A percentile compares a stretch with the other conserved stretches of the same genome.
Conservation (phyloP, 1,139 yeast genomes). For the Geotrichum bryndzae region DNA sequence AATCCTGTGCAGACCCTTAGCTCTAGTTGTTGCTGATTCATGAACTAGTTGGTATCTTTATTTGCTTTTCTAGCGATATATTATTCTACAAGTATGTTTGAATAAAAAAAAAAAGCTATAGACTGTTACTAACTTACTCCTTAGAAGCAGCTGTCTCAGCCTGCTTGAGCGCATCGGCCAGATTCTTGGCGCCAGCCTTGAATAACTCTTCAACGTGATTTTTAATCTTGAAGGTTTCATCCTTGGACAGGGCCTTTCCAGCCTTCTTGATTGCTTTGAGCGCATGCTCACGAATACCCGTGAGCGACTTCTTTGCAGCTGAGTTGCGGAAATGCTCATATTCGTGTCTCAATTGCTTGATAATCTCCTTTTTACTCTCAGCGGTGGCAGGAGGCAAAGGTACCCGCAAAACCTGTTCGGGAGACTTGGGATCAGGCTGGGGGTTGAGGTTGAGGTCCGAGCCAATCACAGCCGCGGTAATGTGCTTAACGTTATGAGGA, state of each 20-base stretch:
- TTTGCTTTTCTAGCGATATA: no score
- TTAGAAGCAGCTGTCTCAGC: conserved; percentile 15
- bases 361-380: conserved; percentile 55
- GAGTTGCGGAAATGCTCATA: conserved; percentile 62
- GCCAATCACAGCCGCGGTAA: conserved; percentile 63
- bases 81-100: no score
- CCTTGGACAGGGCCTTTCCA: conserved; percentile 44
- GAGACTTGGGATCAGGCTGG: conserved; percentile 56
- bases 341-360: conserved; percentile 52
- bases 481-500: conserved; percentile 61
- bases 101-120: no score
- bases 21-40: no score
- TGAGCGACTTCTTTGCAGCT: conserved; percentile 47
- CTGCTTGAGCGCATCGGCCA: conserved; percentile 51
- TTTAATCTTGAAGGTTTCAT: conserved; percentile 41
- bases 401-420: conserved; percentile 66
- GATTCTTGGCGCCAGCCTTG: conserved; percentile 55
- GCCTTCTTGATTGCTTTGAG: conserved; percentile 57
- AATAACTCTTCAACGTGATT: conserved; percentile 61
- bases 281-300: conserved; percentile 55
- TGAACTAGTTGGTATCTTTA: no score
- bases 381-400: conserved; percentile 71
- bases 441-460: conserved; percentile 74
- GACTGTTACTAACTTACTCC: background rate
- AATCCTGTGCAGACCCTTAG: no score